Percentiles rank a stretch among this genome's conserved stretches.
Evolutionary conservation across 148 eudicot genomes (phyloP).

Genomic region (Amaranthus cruentus): DNA sequence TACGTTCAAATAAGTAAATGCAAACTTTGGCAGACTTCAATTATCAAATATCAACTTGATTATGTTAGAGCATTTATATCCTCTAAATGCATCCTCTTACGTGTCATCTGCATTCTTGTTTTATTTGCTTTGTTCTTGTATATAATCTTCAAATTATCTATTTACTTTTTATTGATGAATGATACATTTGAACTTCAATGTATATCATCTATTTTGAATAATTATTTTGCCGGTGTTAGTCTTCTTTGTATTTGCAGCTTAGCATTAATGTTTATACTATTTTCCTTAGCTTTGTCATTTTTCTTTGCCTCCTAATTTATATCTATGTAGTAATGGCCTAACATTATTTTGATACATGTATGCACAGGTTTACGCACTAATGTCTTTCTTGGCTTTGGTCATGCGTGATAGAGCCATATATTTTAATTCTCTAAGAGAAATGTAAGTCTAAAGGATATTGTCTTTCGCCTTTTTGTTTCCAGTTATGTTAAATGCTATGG

Average conservation of each 20-base stretch:
- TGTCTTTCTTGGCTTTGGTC: conserved; percentile 81
- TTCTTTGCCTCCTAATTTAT: not conserved
- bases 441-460: conserved; percentile 47
- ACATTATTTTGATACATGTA: not conserved
- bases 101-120: not conserved
- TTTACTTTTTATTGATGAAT: too few species aligned
- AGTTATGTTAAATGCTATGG: not conserved
- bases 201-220: too few species aligned
- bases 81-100: not conserved
- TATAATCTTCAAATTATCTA: not conserved
- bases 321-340: not conserved
- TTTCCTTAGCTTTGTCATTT: not conserved
- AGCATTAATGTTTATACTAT: not conserved
- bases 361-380: conserved; percentile 86
- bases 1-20: not conserved
- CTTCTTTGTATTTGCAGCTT: not conserved
- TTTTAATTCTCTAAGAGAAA: conserved; percentile 85
- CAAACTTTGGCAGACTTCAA: not conserved
- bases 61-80: not conserved
- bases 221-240: too few species aligned
- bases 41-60: not conserved
- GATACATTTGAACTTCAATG: too few species aligned
- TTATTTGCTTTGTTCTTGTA: not conserved
- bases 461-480: conserved; percentile 4
- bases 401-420: conserved; percentile 69